phyloP scores from a whole-genome alignment of 805 yeast genomes.

The Spathaspora sp. region DNA sequence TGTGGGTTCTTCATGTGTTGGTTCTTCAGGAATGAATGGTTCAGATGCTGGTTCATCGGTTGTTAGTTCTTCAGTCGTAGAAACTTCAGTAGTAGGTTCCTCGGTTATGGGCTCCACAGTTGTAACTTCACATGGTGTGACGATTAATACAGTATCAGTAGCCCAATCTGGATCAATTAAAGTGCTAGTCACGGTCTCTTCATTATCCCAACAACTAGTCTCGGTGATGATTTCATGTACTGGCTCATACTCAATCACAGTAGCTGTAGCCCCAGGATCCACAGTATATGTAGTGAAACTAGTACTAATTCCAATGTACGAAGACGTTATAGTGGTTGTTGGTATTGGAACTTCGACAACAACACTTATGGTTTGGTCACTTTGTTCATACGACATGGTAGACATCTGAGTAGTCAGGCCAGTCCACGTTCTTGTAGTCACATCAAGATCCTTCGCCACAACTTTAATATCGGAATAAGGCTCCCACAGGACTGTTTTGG shows the following conservation, averaged over 20 bases:
- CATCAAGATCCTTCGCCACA: conserved; percentile 11
- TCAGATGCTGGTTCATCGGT: no score
- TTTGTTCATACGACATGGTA: background rate
- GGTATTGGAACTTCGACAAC: conserved; percentile 17
- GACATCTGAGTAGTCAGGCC: background rate
- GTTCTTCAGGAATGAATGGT: no score
- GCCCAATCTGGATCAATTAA: background rate
- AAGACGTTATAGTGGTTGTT: conserved; percentile 13
- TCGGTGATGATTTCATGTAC: background rate
- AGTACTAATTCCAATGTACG: conserved; percentile 11
- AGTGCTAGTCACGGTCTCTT: background rate
- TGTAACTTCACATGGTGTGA: background rate
- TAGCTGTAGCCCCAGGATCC: conserved; percentile 15
- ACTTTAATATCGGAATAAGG: background rate
- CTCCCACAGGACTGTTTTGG: conserved; percentile 10
- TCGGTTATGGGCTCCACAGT: background rate
- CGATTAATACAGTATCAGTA: background rate
- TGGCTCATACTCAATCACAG: conserved; percentile 10
- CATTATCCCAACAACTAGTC: background rate
- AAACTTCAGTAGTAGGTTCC: no score
- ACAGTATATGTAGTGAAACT: conserved; percentile 12
- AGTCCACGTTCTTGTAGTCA: conserved; percentile 17
- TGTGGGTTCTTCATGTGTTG: no score
- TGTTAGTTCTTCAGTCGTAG: no score
- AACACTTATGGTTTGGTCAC: conserved; percentile 18